Evolutionary conservation across 306 rosid species (phyloP), one percentile per base, ranked within the genome.

Genomic region (Medicago lupulina): DNA sequence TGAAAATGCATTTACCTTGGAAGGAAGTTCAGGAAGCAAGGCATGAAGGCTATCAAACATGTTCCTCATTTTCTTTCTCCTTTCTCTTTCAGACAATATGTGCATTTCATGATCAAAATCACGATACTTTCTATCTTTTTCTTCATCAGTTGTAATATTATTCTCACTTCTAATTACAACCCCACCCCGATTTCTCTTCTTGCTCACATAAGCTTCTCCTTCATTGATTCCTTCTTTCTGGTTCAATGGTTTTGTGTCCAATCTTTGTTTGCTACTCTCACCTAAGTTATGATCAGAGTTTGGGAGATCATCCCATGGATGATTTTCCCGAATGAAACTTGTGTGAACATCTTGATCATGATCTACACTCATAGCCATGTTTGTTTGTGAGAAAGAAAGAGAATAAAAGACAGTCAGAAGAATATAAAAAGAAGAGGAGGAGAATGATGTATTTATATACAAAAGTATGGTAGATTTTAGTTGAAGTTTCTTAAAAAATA

Each of bases 61-160:
- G 79, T 76, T 83, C 74, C 83, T 86, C 96, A 95, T 90, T 88
- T 87, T 95, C 86, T 88, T 95, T 83, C 97, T 86, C 79, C 97
- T 88, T 70, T 95, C 91, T 76, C 97, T 90, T 81, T 94, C 97
- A 0, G 92, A 84, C 90, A 87, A 86, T 23, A 92, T 87, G 36
- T 92, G 95, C 17, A 82, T 54, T 8, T 85, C 92, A 79, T 90
- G 88, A 31, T 81, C 86, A 4, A 84, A 75, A 60, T 78, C 84
- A 0, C 46, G 85, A 17, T n/a, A 72, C 19, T 34, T 55, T 55
- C 25, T 72, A 60, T 31, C 67, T 7, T 60, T 60, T 21, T 7
- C 67, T 18, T 55, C 65, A 44, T 19, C 23, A 53, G 11, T 68
- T 9, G 3, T n/a, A 15, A 4, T 4, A 31, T 51, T 77, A 3